Evolutionary conservation across 202 grass and related monocot species (phyloP), one percentile per base, ranked within the genome.

Genomic region (Zoysia matrella): DNA sequence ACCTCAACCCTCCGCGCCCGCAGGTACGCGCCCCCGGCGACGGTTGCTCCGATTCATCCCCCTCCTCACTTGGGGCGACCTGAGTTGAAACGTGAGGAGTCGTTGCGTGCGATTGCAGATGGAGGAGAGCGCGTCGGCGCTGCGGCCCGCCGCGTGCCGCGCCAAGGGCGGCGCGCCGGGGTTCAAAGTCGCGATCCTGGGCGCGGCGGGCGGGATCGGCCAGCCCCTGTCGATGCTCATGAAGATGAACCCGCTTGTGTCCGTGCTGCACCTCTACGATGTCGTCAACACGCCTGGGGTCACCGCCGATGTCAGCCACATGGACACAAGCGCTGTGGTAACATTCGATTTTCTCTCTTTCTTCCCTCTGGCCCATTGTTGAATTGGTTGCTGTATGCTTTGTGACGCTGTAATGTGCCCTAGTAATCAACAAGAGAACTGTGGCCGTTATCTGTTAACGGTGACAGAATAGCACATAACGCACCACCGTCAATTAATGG

Each of bases 161-260:
- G 92, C 86, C 47, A 94, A 94, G 89, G 92, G 92, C 62, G 92
- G 88, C 12, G 88, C 92, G 9, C 92, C 88, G 47, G 92, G 92
- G 55, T 94, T 91, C 83, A 94, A 85, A 75, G 88, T 89, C 53
- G 92, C 88, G 2, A 90, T 94, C 55, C 74, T 94, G 57, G 91
- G 91, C 53, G 91, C 91, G 7, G 91, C 91, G 5, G 92, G 92
- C 30, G 92, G 91, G 74, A 94, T 94, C 69, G 92, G 92, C 1
- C 92, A 94, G 86, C 75, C 92, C 22, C 86, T 94, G 30, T 72
- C 92, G 8, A 55, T 94, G 86, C 86, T 94, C 69, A 89, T 94
- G 88, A 94, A 94, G 86, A 91, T 91, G 86, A 94, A 94, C 75
- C 86, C 92, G 10, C 86, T 94, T 67, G 83, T 94, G 5, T 94